Evolutionary conservation across 1,139 yeast genomes (phyloP), one percentile per base, ranked within the genome.

Genomic region (Zygoascus meyerae): DNA sequence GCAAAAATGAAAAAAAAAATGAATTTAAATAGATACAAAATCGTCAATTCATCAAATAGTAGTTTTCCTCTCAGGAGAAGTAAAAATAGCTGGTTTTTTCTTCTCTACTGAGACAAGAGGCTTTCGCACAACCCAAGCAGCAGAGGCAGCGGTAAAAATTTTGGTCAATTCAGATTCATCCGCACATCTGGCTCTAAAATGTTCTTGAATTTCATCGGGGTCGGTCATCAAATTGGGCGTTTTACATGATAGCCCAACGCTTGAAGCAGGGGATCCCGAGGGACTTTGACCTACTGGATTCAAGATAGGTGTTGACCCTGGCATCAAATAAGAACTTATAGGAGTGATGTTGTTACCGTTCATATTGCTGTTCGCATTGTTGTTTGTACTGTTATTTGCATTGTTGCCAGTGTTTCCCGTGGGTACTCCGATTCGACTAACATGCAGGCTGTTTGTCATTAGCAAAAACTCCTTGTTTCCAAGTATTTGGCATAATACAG

Each of bases 401-500:
- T 10, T 17, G n/a, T 6, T 9, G 2, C 15, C 16, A 8, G 40
- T 29, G 9, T 32, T 50, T 16, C 34, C 10, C 8, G 33, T 31
- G 4, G 26, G 26, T 21, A 35, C 10, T 8, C 45, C 54, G 26
- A 50, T 63, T 56, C 61, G 63, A 40, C 57, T 68, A 53, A 61
- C 61, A 31, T 65, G 64, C 34, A 64, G 51, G 14, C 63, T 57
- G 50, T 70, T 70, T 8, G 67, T 58, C 44, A 66, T 59, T 58
- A 90, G 69, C 54, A 85, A 81, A 56, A 90, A 75, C 48, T 81
- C 84, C 14, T 95, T 95, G 55, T 81, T 83, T 40, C 81, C 87
- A 52, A 92, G 71, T 41, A 94, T 73, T 64, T 94, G 97, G 2
- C 94, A 95, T 48, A 94, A 78, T 54, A 90, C 86, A 1, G 86